phyloP scores from a whole-genome alignment of 169 alveolate genomes.

The Fabrea salina region DNA sequence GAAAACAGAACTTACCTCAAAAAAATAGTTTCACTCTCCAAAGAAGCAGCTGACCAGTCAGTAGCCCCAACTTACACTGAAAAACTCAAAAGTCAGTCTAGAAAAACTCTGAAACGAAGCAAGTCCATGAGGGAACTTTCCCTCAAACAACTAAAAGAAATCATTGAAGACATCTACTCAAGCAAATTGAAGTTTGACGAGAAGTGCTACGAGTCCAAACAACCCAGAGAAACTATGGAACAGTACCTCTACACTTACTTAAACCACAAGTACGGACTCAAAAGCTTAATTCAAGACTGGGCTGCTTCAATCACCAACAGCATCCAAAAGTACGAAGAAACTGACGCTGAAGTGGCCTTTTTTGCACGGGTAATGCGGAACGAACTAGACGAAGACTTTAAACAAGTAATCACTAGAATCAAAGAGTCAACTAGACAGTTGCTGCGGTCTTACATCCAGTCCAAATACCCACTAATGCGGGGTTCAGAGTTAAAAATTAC shows the following conservation, averaged over 20 bases:
- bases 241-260: conserved; percentile 71
- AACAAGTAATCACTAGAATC: conserved; percentile 39
- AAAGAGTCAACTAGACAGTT: conserved; percentile 45
- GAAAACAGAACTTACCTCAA: conserved; percentile 9
- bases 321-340: conserved; percentile 51
- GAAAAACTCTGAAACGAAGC: not conserved
- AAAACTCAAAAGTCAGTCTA: not conserved
- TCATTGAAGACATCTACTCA: conserved; percentile 62
- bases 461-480: conserved; percentile 32
- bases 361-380: conserved; percentile 69
- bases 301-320: conserved; percentile 61
- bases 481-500: conserved; percentile 9
- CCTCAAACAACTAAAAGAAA: conserved; percentile 62
- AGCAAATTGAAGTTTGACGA: conserved; percentile 58
- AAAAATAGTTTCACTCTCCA: conserved; percentile 1
- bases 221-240: conserved; percentile 74
- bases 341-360: conserved; percentile 59
- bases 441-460: conserved; percentile 36
- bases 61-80: not conserved
- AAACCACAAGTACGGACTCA: conserved; percentile 66
- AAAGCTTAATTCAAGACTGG: conserved; percentile 65
- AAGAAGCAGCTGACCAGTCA: conserved; percentile 15
- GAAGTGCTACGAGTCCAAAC: conserved; percentile 54
- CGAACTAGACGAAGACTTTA: conserved; percentile 45
- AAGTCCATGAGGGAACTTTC: conserved; percentile 25